A percentile compares a stretch with the other conserved stretches of the same genome.
These are phyloP conservation scores for Pyricularia grisea DNA, from an alignment of 2,329 filamentous ascomycete genomes.

Conservation along the genomic window DNA sequence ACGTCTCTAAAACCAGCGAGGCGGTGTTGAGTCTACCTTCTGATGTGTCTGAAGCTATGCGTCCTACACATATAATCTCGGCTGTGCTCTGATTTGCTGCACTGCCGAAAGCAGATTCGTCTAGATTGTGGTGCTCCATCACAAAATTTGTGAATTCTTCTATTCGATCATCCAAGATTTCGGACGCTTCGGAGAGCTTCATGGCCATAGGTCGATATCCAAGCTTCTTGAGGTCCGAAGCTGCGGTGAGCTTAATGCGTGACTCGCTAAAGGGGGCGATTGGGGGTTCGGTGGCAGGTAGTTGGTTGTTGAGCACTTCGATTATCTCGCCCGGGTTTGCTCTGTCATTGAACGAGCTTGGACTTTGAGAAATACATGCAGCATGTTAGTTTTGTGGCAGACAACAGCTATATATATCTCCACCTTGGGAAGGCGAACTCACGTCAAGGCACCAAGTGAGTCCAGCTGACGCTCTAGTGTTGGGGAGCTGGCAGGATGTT, in stretches of 20 bases:
- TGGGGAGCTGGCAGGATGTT: slow-evolving; percentile 32
- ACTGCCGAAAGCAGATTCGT: slow-evolving; percentile 77
- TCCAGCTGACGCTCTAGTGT: slow-evolving; percentile 29
- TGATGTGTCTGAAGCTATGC: slow-evolving; percentile 80
- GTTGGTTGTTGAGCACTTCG: slow-evolving; percentile 73
- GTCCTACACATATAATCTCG: slow-evolving; percentile 81
- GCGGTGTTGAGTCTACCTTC: slow-evolving; percentile 80
- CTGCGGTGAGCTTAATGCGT: slow-evolving; percentile 75
- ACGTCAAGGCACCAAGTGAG: slow-evolving; percentile 28
- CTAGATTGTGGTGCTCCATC: slow-evolving; percentile 64
- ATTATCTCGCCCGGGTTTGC: slow-evolving; percentile 71
- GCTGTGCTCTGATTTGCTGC: slow-evolving; percentile 76
- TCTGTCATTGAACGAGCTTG: slow-evolving; percentile 65
- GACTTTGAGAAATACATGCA: slow-evolving; percentile 32
- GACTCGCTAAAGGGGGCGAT: slow-evolving; percentile 64
- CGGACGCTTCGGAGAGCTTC: slow-evolving; percentile 86
- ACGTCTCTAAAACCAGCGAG: slow-evolving; percentile 82
- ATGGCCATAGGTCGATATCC: slow-evolving; percentile 88
- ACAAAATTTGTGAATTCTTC: slow-evolving; percentile 75
- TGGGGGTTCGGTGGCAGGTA: slow-evolving; percentile 57
- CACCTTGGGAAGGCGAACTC: slow-evolving; percentile 5
- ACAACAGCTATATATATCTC: neutral
- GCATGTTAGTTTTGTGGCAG: slow-evolving; percentile 21
- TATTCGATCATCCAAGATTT: slow-evolving; percentile 90
- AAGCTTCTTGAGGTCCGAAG: slow-evolving; percentile 84